These are phyloP conservation scores for Aureobasidium musti DNA, from an alignment of 2,329 filamentous ascomycete species.

Conservation along the genomic window DNA sequence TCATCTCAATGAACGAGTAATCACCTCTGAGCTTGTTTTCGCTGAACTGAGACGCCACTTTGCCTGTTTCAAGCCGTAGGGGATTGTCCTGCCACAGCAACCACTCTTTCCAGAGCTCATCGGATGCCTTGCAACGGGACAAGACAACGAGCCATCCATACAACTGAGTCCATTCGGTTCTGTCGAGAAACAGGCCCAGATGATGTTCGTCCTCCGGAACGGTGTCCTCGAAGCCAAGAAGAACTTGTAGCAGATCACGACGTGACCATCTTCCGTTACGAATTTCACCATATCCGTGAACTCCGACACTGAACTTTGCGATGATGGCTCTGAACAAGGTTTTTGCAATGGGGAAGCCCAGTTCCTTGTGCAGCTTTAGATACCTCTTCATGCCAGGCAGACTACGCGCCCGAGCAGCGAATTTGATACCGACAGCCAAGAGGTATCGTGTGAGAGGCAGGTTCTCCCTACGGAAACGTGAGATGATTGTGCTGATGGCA, in stretches of 20 bases:
- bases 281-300: slow-evolving; percentile 42
- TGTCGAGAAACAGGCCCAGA: slow-evolving; percentile 39
- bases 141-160: slow-evolving; percentile 43
- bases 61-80: slow-evolving; percentile 30
- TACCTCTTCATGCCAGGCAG: slow-evolving; percentile 40
- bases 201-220: slow-evolving; percentile 39
- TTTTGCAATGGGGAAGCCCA: slow-evolving; percentile 32
- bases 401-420: slow-evolving; percentile 40
- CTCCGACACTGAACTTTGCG: slow-evolving; percentile 44
- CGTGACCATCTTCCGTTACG: slow-evolving; percentile 43
- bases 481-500: slow-evolving; percentile 36
- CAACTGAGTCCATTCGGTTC: slow-evolving; percentile 40
- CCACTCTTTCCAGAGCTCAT: slow-evolving; percentile 42
- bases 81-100: slow-evolving; percentile 36
- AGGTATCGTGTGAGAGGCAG: slow-evolving; percentile 34
- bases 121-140: slow-evolving; percentile 37
- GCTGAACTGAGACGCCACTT: neutral
- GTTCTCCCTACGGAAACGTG: slow-evolving; percentile 36
- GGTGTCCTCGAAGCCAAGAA: slow-evolving; percentile 41
- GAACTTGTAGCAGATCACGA: slow-evolving; percentile 41
- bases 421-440: slow-evolving; percentile 39
- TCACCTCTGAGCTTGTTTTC: slow-evolving; percentile 38
- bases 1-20: slow-evolving; percentile 43
- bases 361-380: slow-evolving; percentile 35
- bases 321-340: slow-evolving; percentile 41